Percentiles rank a stretch among this genome's conserved stretches.
These are phyloP conservation scores for Phlyctochytrium planicorne DNA, from an alignment of 192 early-diverging fungal genomes.

Conservation along the genomic window DNA sequence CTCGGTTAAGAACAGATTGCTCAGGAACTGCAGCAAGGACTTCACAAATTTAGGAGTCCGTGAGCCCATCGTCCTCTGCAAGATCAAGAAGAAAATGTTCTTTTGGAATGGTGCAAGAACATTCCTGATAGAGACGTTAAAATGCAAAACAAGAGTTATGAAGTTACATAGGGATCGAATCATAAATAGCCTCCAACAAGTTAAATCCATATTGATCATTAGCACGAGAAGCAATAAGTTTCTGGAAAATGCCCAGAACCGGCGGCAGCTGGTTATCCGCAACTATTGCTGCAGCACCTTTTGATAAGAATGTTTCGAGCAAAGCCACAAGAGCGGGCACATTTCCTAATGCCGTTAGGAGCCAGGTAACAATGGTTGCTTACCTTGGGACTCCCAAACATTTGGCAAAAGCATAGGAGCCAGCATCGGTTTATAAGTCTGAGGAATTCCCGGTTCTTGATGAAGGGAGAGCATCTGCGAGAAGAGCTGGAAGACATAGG, in stretches of 20 bases:
- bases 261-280: conserved; percentile 70
- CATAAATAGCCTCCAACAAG: conserved; percentile 74
- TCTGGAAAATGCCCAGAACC: conserved; percentile 92
- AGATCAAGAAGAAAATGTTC: conserved; percentile 60
- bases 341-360: conserved; percentile 58
- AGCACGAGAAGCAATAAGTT: conserved; percentile 76
- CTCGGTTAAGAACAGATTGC: conserved; percentile 62
- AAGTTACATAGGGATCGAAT: conserved; percentile 66
- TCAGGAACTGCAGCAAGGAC: conserved; percentile 68
- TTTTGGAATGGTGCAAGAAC: conserved; percentile 54
- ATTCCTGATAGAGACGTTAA: conserved; percentile 10
- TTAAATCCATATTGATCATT: conserved; percentile 87
- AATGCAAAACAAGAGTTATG: neutral
- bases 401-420: conserved; percentile 77
- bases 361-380: neutral
- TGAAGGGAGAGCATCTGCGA: conserved; percentile 84
- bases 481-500: conserved; percentile 96
- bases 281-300: conserved; percentile 69
- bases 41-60: conserved; percentile 63
- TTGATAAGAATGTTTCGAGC: conserved; percentile 80
- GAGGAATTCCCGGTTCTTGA: conserved; percentile 60
- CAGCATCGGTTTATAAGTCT: conserved; percentile 71
- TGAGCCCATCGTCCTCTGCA: conserved; percentile 54
- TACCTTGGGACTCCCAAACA: conserved; percentile 83
- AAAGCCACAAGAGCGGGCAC: conserved; percentile 91